Base-by-base conservation (phyloP, 768 basidiomycete species). In the Tricholoma matsutake region DNA sequence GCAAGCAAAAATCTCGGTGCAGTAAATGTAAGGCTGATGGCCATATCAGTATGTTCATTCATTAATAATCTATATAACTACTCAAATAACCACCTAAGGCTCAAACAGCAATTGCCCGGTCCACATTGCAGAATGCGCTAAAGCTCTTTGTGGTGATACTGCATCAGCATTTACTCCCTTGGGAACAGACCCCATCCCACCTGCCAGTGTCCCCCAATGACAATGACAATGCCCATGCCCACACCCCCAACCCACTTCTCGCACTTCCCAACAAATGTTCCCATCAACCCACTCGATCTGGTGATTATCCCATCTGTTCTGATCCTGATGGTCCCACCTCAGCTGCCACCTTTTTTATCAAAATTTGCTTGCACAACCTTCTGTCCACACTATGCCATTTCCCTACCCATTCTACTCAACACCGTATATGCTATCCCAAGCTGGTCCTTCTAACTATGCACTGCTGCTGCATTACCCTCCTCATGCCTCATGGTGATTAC, bases 271-370 rank as follows among this genome's bases (percentile, higher is more conserved):
- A 39, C 6, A 39, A 39, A 39, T 4, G 14, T 39, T 39, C 55
- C 32, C 28, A 22, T 37, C 18, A 37, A 25, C 55, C 20, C 25
- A n/a, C n/a, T n/a, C n/a, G n/a, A n/a, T n/a, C n/a, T n/a, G n/a
- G n/a, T n/a, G n/a, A n/a, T n/a, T n/a, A n/a, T n/a, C n/a, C n/a
- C n/a, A n/a, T n/a, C n/a, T 22, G 20, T 22, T 37, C 35, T 41
- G 20, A 37, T 13, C 55, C 55, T 13, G 54, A 32, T 25, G n/a
- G 54, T 37, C 32, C 32, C 54, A 34, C 54, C 28, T 37, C 28
- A 37, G 10, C 54, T 55, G 20, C 54, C 54, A 37, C 37, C 54
- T n/a, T 11, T 31, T 55, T 37, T 55, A 55, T 37, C 54, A 55
- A 4, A 55, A 55, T 37, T 34, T 55, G 22, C 32, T 55, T 18